Conservation (phyloP, 2,329 filamentous ascomycete species). For the Leptographium wingfieldii region DNA sequence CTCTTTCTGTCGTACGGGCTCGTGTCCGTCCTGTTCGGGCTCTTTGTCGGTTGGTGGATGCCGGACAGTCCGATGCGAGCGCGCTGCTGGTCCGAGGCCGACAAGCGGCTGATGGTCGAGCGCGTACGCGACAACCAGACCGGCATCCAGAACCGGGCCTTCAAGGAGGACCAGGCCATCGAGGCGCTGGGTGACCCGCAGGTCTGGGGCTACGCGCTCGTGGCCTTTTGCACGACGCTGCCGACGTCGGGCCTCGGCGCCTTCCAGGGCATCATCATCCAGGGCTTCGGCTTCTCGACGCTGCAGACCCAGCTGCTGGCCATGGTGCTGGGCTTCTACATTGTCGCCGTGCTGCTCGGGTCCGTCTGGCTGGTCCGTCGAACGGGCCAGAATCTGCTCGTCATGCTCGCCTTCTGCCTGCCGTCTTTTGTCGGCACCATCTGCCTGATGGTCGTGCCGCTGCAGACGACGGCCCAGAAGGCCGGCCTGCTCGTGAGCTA, state of each 20-base stretch:
- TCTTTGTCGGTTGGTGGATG: conserved; percentile 50
- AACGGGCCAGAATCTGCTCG: conserved; percentile 53
- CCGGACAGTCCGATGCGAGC: conserved; percentile 61
- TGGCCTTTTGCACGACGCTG: conserved; percentile 59
- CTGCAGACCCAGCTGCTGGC: conserved; percentile 61
- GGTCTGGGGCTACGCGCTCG: conserved; percentile 49
- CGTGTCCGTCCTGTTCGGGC: conserved; percentile 49
- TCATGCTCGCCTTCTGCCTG: conserved; percentile 53
- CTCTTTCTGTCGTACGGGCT: conserved; percentile 56
- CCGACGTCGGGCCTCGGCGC: conserved; percentile 61
- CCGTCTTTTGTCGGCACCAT: conserved; percentile 62
- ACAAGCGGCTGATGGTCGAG: conserved; percentile 52
- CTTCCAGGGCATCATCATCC: conserved; percentile 65
- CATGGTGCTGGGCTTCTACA: conserved; percentile 64
- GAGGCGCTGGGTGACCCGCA: conserved; percentile 52
- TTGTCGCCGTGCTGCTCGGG: conserved; percentile 54
- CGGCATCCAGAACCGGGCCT: conserved; percentile 42
- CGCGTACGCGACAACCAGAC: conserved; percentile 49
- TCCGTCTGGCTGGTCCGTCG: conserved; percentile 56
- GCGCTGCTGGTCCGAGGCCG: conserved; percentile 53
- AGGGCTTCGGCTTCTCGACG: conserved; percentile 49
- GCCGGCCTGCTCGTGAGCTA: conserved; percentile 59
- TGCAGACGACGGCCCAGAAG: conserved; percentile 43
- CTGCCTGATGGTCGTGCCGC: conserved; percentile 55
- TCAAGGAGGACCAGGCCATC: conserved; percentile 32